A percentile compares a stretch with the other conserved stretches of the same genome.
These are phyloP conservation scores for Botryotinia convoluta DNA, from an alignment of 2,329 filamentous ascomycete species.

Conservation along the genomic window DNA sequence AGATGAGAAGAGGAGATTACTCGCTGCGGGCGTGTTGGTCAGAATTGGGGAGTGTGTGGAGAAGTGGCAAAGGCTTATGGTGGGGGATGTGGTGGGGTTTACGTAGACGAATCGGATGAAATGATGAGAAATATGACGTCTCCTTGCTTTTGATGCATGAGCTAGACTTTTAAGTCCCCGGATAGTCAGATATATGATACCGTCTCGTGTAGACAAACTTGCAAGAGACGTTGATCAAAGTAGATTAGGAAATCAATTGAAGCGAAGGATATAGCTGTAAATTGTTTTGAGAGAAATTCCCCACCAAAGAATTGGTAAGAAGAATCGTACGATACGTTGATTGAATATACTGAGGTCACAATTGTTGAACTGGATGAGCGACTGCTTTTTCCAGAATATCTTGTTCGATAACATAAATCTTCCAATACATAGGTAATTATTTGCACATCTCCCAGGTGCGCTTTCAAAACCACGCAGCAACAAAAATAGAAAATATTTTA, in stretches of 20 bases:
- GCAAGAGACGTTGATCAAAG: neutral
- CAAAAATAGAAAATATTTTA: neutral
- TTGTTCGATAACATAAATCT: neutral
- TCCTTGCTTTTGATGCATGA: neutral
- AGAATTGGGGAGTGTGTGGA: conserved; percentile 78
- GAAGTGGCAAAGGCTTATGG: conserved; percentile 71
- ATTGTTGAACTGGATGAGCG: neutral
- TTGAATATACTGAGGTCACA: neutral
- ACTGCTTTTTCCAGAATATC: neutral
- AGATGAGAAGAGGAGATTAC: conserved; percentile 74
- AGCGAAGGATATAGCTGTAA: neutral
- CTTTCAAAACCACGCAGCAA: neutral
- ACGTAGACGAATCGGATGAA: neutral
- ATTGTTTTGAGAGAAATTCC: neutral
- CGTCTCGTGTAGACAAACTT: neutral
- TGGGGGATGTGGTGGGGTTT: conserved; percentile 59
- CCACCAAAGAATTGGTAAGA: neutral
- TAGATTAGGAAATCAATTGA: neutral
- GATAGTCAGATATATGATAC: neutral
- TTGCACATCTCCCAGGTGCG: too few species aligned
- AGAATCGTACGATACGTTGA: neutral
- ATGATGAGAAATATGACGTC: neutral
- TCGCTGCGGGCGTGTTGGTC: conserved; percentile 75
- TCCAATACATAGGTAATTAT: neutral
- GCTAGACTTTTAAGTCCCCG: neutral